Conservation (phyloP, 1,284 basidiomycete species). For the Schizophyllum commune region DNA sequence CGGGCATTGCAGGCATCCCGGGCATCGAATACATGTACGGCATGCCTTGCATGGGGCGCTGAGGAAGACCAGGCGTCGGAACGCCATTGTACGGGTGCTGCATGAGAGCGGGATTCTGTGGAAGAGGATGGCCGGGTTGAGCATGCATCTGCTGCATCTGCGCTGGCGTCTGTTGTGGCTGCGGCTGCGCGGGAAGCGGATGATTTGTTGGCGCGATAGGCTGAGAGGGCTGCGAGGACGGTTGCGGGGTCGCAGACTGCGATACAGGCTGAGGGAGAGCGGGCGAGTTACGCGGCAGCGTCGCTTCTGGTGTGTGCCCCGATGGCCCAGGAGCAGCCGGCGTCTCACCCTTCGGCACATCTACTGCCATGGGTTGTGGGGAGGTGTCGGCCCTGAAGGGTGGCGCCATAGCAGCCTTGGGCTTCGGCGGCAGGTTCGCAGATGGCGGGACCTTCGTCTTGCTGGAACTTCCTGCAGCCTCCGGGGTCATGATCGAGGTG, state of each 20-base stretch:
- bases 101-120: not conserved
- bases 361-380: not conserved
- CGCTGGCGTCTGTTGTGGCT: not conserved
- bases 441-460: not conserved
- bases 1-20: not conserved
- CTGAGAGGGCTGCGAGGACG: not conserved
- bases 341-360: not conserved
- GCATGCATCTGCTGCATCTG: not conserved
- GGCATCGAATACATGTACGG: not conserved
- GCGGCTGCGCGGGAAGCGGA: too few relatives aligned
- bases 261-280: not conserved
- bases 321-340: not conserved
- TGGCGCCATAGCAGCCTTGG: not conserved
- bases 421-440: not conserved
- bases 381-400: not conserved
- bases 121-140: not conserved
- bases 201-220: too few relatives aligned
- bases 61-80: not conserved
- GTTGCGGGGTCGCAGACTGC: not conserved
- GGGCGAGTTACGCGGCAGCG: not conserved
- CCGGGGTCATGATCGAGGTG: not conserved
- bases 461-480: slow-evolving; percentile 17
- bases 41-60: not conserved
- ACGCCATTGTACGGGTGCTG: not conserved
- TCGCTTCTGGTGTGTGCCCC: not conserved